Conservation (phyloP, 768 basidiomycete genomes). For the Sistotremastrum niveocremeum region DNA sequence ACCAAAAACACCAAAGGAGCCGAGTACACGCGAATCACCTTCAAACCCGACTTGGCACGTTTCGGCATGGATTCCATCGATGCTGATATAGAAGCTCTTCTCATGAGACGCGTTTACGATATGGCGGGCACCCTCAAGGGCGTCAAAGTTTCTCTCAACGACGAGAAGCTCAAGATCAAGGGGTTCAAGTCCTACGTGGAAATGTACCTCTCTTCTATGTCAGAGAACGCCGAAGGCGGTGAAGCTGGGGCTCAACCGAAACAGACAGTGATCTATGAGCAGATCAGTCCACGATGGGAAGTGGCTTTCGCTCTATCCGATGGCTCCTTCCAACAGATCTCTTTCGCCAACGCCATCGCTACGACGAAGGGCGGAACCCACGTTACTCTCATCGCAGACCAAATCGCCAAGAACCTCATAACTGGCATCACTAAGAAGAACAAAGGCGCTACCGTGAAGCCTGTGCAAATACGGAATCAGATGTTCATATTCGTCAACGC, state of each 20-base stretch:
- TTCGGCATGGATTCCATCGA: slow-evolving; percentile 91
- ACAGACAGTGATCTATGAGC: slow-evolving; percentile 71
- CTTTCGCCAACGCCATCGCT: slow-evolving; percentile 95
- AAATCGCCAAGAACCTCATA: slow-evolving; percentile 76
- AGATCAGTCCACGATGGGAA: slow-evolving; percentile 78
- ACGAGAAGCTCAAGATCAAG: slow-evolving; percentile 83
- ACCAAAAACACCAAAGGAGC: slow-evolving; percentile 79
- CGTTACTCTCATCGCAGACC: slow-evolving; percentile 73
- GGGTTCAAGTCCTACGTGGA: slow-evolving; percentile 97
- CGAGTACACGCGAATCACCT: slow-evolving; percentile 87
- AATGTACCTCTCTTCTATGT: slow-evolving; percentile 74
- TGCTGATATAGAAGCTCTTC: slow-evolving; percentile 75
- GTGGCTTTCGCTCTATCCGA: slow-evolving; percentile 91
- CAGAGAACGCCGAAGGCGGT: slow-evolving; percentile 51
- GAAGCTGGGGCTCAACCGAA: slow-evolving; percentile 74
- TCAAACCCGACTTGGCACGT: slow-evolving; percentile 80
- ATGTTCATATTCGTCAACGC: slow-evolving; percentile 98
- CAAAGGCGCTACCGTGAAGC: slow-evolving; percentile 88
- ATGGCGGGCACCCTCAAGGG: slow-evolving; percentile 92
- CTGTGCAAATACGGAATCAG: slow-evolving; percentile 89
- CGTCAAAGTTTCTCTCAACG: slow-evolving; percentile 88
- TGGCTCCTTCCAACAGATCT: slow-evolving; percentile 84
- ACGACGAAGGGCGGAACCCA: slow-evolving; percentile 96
- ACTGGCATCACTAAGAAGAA: slow-evolving; percentile 89
- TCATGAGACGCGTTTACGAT: slow-evolving; percentile 92